Conservation (phyloP, 2,329 filamentous ascomycete genomes). For the Escovopsis sp. region DNA sequence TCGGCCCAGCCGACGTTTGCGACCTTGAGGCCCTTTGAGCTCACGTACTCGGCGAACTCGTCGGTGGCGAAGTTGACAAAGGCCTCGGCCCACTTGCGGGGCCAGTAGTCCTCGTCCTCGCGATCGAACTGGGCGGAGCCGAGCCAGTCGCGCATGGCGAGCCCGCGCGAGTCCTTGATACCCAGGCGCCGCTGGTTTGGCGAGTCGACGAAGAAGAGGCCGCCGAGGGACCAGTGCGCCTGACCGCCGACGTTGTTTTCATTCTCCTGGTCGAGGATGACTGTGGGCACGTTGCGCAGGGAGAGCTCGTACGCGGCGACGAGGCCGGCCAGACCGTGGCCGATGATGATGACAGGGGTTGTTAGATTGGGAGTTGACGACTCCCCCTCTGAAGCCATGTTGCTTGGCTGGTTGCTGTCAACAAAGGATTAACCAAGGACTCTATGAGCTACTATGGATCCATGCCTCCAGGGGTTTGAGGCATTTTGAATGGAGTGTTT, state of each 20-base stretch:
- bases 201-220: conserved; percentile 45
- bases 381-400: too few relatives aligned
- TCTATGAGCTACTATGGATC: too few relatives aligned
- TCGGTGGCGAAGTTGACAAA: conserved; percentile 48
- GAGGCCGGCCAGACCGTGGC: conserved; percentile 42
- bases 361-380: conserved; percentile 1
- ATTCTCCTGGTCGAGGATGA: conserved; percentile 46
- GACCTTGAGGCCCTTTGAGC: conserved; percentile 36
- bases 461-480: too few relatives aligned
- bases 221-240: conserved; percentile 50
- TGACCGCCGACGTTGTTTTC: conserved; percentile 42
- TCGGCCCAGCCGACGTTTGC: conserved; percentile 47
- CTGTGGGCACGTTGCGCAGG: conserved; percentile 30
- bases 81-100: conserved; percentile 45
- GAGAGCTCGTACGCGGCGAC: conserved; percentile 44
- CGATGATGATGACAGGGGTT: conserved; percentile 38
- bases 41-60: conserved; percentile 44
- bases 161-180: conserved; percentile 40
- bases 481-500: too few relatives aligned
- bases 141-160: conserved; percentile 46
- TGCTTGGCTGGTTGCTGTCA: too few relatives aligned
- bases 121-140: conserved; percentile 44
- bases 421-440: too few relatives aligned
- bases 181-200: conserved; percentile 40
- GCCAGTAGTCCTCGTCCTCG: conserved; percentile 40